Percentiles rank a stretch among this genome's conserved stretches.
phyloP scores from a whole-genome alignment of 257 asterid genomes.

The Fraxinus quadrangulata region DNA sequence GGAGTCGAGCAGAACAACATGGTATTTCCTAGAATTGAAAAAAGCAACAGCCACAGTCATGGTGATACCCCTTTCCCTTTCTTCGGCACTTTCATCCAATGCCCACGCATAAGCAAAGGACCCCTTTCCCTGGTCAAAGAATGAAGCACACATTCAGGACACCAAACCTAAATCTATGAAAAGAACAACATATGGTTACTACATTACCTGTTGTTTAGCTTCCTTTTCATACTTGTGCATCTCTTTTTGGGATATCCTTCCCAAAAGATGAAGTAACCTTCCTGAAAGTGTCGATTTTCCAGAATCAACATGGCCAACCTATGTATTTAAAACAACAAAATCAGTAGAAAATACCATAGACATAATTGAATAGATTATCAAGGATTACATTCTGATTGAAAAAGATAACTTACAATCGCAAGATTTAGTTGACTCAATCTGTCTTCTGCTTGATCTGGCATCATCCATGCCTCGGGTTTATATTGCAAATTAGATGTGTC shows the following conservation, averaged over 20 bases:
- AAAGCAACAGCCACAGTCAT: slow-evolving; percentile 97
- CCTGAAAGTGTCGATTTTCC: slow-evolving; percentile 99
- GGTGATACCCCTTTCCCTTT: slow-evolving; percentile 98
- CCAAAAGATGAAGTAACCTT: slow-evolving; percentile 84
- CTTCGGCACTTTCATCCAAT: slow-evolving; percentile 96
- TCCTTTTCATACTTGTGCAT: slow-evolving; percentile 85
- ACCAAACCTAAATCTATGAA: slow-evolving; percentile 21
- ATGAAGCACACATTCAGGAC: slow-evolving; percentile 24
- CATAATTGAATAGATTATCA: slow-evolving; percentile 5
- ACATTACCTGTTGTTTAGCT: slow-evolving; percentile 74
- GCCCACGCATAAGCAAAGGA: slow-evolving; percentile 99
- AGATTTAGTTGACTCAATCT: slow-evolving; percentile 79
- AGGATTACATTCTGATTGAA: slow-evolving; percentile 7
- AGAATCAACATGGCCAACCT: slow-evolving; percentile 99
- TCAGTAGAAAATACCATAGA: slow-evolving; percentile 16
- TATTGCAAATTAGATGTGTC: slow-evolving; percentile 46
- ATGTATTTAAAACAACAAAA: slow-evolving; percentile 23
- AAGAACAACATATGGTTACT: background rate
- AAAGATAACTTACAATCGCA: slow-evolving; percentile 67
- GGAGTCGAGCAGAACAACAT: slow-evolving; percentile 88
- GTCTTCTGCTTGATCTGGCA: slow-evolving; percentile 52
- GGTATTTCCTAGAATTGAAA: slow-evolving; percentile 68
- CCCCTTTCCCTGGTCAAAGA: slow-evolving; percentile 82
- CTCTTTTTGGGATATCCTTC: slow-evolving; percentile 78
- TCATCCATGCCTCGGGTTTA: slow-evolving; percentile 77